phyloP scores from a whole-genome alignment of 345 rosid genomes.

The Salix koriyanagi region DNA sequence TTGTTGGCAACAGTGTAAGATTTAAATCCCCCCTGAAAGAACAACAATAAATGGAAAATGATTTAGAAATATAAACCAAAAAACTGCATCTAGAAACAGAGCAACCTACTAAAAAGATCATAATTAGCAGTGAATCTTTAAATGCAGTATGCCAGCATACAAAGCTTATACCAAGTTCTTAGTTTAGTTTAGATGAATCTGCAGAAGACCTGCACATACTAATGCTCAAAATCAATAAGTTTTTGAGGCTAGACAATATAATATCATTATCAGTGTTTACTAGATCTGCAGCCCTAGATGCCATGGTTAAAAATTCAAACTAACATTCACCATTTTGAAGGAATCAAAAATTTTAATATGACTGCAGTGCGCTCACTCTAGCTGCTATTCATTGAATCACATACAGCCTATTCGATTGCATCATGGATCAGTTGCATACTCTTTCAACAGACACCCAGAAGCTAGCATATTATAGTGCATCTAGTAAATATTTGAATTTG shows the following conservation, averaged over 20 bases:
- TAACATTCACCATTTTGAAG: neutral
- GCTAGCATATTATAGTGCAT: neutral
- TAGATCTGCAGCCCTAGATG: neutral
- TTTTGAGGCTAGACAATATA: neutral
- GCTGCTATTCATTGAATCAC: neutral
- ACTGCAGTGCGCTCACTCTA: neutral
- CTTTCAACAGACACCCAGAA: neutral
- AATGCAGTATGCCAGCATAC: neutral
- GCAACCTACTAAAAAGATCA: neutral
- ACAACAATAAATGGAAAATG: neutral
- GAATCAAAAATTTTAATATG: neutral
- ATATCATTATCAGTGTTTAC: neutral
- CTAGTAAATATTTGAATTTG: neutral
- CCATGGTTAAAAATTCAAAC: neutral
- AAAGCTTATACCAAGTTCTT: neutral
- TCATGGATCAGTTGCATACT: too few relatives aligned
- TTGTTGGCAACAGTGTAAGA: conserved; percentile 72
- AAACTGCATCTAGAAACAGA: neutral
- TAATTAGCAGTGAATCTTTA: neutral
- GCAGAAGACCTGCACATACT: neutral
- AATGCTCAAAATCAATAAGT: neutral
- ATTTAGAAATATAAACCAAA: neutral
- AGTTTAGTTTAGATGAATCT: neutral
- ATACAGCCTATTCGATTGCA: neutral
- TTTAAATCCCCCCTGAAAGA: conserved; percentile 78